These are phyloP conservation scores for Wallacemonas sp. DNA, from an alignment of 208 protist genomes.

Conservation along the genomic window DNA sequence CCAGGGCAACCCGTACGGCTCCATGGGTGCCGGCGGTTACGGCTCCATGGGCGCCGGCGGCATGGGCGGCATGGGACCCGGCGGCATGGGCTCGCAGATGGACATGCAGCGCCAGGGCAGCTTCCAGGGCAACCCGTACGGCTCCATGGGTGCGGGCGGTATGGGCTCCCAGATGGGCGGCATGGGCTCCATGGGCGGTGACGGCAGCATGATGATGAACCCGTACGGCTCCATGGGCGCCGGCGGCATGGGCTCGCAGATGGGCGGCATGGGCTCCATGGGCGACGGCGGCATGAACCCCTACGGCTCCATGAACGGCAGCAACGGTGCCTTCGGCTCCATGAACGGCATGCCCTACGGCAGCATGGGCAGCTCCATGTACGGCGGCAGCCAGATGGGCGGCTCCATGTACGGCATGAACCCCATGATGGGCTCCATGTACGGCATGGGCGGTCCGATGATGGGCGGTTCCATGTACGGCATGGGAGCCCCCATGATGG, in stretches of 20 bases:
- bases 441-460: conserved; percentile 35
- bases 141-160: conserved; percentile 19
- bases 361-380: conserved; percentile 39
- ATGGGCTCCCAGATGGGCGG: conserved; percentile 18
- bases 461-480: conserved; percentile 31
- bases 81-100: background rate
- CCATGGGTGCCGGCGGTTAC: conserved; percentile 15
- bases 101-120: background rate
- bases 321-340: conserved; percentile 29
- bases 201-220: conserved; percentile 3
- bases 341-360: conserved; percentile 35
- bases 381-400: conserved; percentile 25
- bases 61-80: conserved; percentile 1
- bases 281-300: conserved; percentile 19
- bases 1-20: conserved; percentile 1
- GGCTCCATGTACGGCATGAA: conserved; percentile 28
- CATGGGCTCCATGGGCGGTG: conserved; percentile 13
- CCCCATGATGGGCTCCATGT: conserved; percentile 25
- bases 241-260: conserved; percentile 20
- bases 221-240: conserved; percentile 15
- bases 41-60: conserved; percentile 9
- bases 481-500: conserved; percentile 30
- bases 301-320: conserved; percentile 18
- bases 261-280: conserved; percentile 19
- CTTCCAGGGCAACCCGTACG: conserved; percentile 1